These are phyloP conservation scores for Pseudogymnoascus sp. DNA, from an alignment of 2,329 filamentous ascomycete genomes.

Conservation along the genomic window DNA sequence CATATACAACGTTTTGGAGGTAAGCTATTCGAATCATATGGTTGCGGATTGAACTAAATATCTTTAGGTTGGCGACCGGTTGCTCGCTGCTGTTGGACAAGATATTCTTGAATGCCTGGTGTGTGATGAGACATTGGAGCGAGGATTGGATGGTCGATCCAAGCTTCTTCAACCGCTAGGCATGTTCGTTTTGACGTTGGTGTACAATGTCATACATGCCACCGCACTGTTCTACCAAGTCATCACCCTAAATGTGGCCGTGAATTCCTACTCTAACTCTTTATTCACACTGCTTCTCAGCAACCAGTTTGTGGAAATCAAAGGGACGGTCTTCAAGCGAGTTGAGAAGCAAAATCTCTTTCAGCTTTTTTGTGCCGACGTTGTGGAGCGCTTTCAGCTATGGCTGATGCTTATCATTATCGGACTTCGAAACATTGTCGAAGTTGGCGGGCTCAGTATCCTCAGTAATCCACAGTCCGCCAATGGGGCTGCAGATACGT, in stretches of 20 bases:
- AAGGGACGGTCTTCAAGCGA: conserved; percentile 96
- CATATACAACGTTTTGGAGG: conserved; percentile 95
- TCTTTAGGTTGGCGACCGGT: conserved; percentile 80
- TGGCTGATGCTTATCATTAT: conserved; percentile 98
- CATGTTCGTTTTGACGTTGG: conserved; percentile 81
- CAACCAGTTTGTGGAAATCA: conserved; percentile 99
- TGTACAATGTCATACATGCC: conserved; percentile 83
- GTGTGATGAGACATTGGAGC: conserved; percentile 83
- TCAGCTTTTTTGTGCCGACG: conserved; percentile 90
- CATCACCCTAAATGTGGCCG: conserved; percentile 93
- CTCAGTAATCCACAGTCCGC: conserved; percentile 40
- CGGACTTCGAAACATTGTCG: conserved; percentile 89
- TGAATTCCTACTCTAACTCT: conserved; percentile 97
- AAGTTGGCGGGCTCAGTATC: conserved; percentile 77
- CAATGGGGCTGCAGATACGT: conserved; percentile 38
- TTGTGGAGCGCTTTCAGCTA: conserved; percentile 93
- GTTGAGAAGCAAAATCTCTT: conserved; percentile 98
- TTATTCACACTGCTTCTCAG: conserved; percentile 86
- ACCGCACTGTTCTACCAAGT: conserved; percentile 93
- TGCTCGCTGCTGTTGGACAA: conserved; percentile 86
- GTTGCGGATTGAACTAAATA: conserved; percentile 44
- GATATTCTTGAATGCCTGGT: conserved; percentile 96
- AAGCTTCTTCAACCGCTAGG: conserved; percentile 84
- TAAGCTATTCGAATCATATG: conserved; percentile 27
- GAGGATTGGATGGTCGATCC: conserved; percentile 79